A percentile compares a stretch with the other conserved stretches of the same genome.
phyloP scores from a whole-genome alignment of 2,329 filamentous ascomycete genomes.

The Fusarium sp. region DNA sequence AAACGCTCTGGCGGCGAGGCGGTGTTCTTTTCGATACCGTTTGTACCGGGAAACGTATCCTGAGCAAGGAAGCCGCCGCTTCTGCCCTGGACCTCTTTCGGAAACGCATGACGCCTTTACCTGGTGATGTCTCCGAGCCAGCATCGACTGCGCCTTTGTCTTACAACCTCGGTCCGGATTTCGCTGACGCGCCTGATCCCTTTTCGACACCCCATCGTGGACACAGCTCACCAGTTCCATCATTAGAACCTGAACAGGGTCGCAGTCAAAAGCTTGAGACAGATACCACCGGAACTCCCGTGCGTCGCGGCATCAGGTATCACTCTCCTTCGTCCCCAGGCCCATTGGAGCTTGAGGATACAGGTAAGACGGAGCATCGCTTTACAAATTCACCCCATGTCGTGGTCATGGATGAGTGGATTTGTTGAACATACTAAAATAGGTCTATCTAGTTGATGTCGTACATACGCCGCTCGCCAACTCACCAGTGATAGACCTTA shows the following conservation, averaged over 20 bases:
- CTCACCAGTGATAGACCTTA: not conserved
- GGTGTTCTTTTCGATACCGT: not conserved
- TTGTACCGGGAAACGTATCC: not conserved
- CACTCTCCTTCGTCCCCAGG: not conserved
- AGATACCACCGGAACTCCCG: not conserved
- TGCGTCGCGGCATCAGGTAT: not conserved
- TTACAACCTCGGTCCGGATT: not conserved
- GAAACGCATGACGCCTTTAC: rapidly evolving
- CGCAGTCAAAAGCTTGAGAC: not conserved
- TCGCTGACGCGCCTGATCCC: not conserved
- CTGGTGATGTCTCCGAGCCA: not conserved
- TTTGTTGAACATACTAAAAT: not conserved
- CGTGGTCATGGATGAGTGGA: rapidly evolving
- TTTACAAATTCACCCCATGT: not conserved
- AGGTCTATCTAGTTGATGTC: not conserved
- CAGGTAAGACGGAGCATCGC: not conserved
- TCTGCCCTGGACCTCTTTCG: not conserved
- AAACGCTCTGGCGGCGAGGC: not conserved
- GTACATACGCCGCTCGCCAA: not conserved
- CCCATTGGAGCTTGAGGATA: not conserved
- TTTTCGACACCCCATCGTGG: not conserved
- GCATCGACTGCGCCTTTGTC: not conserved
- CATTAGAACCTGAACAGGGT: not conserved
- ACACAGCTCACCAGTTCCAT: not conserved
- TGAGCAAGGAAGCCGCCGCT: not conserved